These are phyloP conservation scores for Fusarium longipes DNA, from an alignment of 2,329 filamentous ascomycete species.

Conservation along the genomic window DNA sequence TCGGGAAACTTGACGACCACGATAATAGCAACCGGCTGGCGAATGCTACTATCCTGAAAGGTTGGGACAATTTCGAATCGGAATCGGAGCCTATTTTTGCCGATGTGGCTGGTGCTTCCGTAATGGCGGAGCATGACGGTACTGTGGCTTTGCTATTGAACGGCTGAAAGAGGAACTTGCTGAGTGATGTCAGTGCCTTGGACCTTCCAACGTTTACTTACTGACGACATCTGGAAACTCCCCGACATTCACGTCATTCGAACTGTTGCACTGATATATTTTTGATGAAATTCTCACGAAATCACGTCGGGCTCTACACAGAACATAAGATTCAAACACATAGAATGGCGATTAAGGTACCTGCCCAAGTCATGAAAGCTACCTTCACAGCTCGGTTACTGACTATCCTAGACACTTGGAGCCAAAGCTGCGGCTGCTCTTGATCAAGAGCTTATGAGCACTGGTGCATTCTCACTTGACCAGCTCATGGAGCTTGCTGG, in stretches of 20 bases:
- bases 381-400: slow-evolving; percentile 14
- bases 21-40: slow-evolving; percentile 8
- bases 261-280: background rate
- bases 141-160: slow-evolving; percentile 5
- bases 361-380: background rate
- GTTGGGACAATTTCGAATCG: slow-evolving; percentile 48
- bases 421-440: slow-evolving; percentile 89
- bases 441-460: slow-evolving; percentile 93
- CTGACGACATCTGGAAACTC: slow-evolving; percentile 30
- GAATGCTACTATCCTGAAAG: slow-evolving; percentile 29
- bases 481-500: slow-evolving; percentile 98
- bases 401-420: slow-evolving; percentile 74
- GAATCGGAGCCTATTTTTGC: slow-evolving; percentile 52
- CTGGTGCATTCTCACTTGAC: slow-evolving; percentile 88
- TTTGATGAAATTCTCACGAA: background rate
- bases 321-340: slow-evolving; percentile 33
- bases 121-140: background rate
- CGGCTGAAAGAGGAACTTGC: slow-evolving; percentile 2
- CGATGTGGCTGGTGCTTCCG: slow-evolving; percentile 46
- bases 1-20: slow-evolving; percentile 33
- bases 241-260: slow-evolving; percentile 18
- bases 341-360: slow-evolving; percentile 52
- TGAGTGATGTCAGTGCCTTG: slow-evolving; percentile 39
- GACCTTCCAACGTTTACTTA: slow-evolving; percentile 19
- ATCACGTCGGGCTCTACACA: background rate